A percentile compares a stretch with the other conserved stretches of the same genome.
Conservation (phyloP, 495 filamentous ascomycete species). For the Penicillium subrubescens region DNA sequence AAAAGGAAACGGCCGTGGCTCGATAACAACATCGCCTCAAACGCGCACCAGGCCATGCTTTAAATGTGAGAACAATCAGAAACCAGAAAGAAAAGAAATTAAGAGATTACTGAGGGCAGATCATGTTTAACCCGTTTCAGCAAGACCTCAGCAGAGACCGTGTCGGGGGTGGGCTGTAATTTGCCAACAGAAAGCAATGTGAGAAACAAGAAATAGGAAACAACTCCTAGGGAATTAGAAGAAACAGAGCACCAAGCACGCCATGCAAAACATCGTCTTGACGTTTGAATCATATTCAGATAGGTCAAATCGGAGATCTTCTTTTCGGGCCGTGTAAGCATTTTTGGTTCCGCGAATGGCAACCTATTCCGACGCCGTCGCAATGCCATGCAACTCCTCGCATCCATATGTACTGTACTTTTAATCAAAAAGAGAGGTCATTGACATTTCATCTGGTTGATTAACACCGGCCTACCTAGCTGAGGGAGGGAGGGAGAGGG, state of each 20-base stretch:
- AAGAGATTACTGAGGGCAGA: conserved; percentile 17
- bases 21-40: background rate
- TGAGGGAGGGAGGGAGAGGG: background rate
- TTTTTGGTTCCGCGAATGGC: conserved; percentile 19
- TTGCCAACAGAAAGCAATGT: conserved; percentile 7
- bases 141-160: background rate
- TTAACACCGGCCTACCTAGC: background rate
- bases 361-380: conserved; percentile 28
- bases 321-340: conserved; percentile 17
- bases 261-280: conserved; percentile 33
- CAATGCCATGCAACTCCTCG: conserved; percentile 33
- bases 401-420: conserved; percentile 37
- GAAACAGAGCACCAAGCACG: conserved; percentile 15
- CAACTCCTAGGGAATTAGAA: conserved; percentile 6
- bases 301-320: conserved; percentile 15
- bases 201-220: conserved; percentile 1
- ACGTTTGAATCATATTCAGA: conserved; percentile 24
- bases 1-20: conserved; percentile 17
- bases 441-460: conserved; percentile 11
- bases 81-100: conserved; percentile 9
- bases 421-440: conserved; percentile 17
- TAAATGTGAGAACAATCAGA: conserved; percentile 1
- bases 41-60: conserved; percentile 1
- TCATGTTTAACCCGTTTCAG: conserved; percentile 10
- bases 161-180: conserved; percentile 5